Evolutionary conservation across 2,329 filamentous ascomycete genomes (phyloP), one percentile per base, ranked within the genome.

Genomic region (Clarireedia paspali): DNA sequence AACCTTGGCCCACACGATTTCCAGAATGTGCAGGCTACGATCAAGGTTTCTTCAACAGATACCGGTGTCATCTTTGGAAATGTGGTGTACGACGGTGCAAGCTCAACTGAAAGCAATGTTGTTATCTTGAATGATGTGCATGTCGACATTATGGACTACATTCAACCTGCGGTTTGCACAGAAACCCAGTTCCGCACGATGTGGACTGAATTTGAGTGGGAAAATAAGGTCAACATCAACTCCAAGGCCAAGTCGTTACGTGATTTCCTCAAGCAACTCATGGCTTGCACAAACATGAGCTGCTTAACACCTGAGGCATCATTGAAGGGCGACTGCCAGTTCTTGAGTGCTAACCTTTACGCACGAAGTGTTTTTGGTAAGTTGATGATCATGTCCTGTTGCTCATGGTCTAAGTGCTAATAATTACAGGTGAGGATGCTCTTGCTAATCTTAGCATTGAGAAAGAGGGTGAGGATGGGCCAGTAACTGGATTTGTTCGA

Each of bases 191-290:
- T 99, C 85, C 84, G 94, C 58, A 95, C 90, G n/a, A 99, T 99
- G 94, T 99, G 94, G 94, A 99, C 94, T 39, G 94, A 99, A 70
- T 99, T 99, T 64, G 94, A 99, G 71, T 99, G 94, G 94, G 94
- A 99, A 79, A 99, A 99, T 77, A 99, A 99, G 82, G 92, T 99
- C 73, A 99, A 99, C 76, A 97, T 99, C 76, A 96, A 96, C 75
- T 95, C 89, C 62, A 97, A 96, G 79, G 90, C 89, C 63, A 95
- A 92, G 77, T 87, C 83, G 27, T 78, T 99, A 59, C 84, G 92
- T 50, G 90, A 95, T 20, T 99, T 99, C 82, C 76, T 99, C 62
- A 87, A 89, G 64, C 87, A 95, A 70, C 77, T 99, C 59, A 97
- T 97, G 94, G 90, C 91, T 59, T 92, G 88, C 71, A 99, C 94